Evolutionary conservation across 352 stramenopile genomes (phyloP), one percentile per base, ranked within the genome.

Genomic region (Globisporangium megalacanthum): DNA sequence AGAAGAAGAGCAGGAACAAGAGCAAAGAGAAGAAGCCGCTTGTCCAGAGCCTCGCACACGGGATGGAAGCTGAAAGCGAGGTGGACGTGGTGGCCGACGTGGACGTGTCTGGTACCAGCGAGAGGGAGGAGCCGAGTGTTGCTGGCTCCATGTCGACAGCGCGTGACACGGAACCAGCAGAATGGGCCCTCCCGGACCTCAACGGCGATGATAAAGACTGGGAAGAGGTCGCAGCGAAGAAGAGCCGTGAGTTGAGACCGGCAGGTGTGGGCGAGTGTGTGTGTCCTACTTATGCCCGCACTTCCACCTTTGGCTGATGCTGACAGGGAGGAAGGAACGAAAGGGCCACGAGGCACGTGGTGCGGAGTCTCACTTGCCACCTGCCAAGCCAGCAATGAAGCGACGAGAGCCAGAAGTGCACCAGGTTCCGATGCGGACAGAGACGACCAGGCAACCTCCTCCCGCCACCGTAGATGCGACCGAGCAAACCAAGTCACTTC

Each of bases 21-120:
- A 51, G 49, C 49, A 51, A 52, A 20, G 49, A 11, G 15, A 78
- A 76, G 52, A 79, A 72, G 29, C 73, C 78, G 49, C n/a, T 29
- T 39, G 25, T 4, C 4, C 33, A 10, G 11, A 5, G 56, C 49
- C 44, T 19, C 17, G n/a, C 11, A 10, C 6, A 15, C 9, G 5
- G 1, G 20, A 20, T 15, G 9, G 44, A 14, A 14, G 19, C 6
- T 13, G 44, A 31, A 5, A 10, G 42, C 42, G 42, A 48, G 42
- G 4, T 2, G 42, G 25, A 29, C 25, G n/a, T 14, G 13, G 44
- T 15, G 14, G 44, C 44, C 14, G 44, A 49, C 7, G 9, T 14
- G 19, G 4, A 31, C 14, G n/a, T n/a, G 3, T 10, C 22, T 22
- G 7, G 6, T 6, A 4, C n/a, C n/a, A 14, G 44, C n/a, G 19